phyloP scores from a whole-genome alignment of 495 filamentous ascomycete species.

The Penicillium canariense region DNA sequence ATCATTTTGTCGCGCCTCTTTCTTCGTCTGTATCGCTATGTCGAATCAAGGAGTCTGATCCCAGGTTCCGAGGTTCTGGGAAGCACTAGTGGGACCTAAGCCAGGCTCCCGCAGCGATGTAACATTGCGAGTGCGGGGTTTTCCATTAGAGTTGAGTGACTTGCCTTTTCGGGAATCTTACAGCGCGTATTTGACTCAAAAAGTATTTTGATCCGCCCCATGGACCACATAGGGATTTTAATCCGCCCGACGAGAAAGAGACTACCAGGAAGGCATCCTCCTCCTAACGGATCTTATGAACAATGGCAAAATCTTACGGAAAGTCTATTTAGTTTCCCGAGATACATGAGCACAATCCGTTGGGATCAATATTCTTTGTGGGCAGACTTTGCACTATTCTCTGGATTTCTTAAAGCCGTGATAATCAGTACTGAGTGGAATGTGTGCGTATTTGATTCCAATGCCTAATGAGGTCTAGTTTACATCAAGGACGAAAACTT shows the following conservation, averaged over 20 bases:
- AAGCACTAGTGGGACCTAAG: no score
- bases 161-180: slow-evolving; percentile 3
- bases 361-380: no score
- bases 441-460: no score
- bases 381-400: no score
- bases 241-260: background rate
- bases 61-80: background rate
- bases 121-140: background rate
- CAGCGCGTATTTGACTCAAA: background rate
- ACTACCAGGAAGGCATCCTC: no score
- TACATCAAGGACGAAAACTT: no score
- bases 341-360: no score
- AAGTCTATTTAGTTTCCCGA: background rate
- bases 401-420: no score
- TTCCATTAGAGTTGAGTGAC: background rate
- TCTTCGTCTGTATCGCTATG: background rate
- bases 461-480: no score
- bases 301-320: no score
- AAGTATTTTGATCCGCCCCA: background rate
- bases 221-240: background rate
- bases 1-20: background rate
- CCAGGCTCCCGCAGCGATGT: background rate
- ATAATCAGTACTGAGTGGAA: no score
- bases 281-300: no score
- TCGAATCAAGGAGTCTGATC: background rate